Percentiles rank a stretch among this genome's conserved stretches.
Conservation (phyloP, 176 grass and related monocot species). For the Oryza nivara region DNA sequence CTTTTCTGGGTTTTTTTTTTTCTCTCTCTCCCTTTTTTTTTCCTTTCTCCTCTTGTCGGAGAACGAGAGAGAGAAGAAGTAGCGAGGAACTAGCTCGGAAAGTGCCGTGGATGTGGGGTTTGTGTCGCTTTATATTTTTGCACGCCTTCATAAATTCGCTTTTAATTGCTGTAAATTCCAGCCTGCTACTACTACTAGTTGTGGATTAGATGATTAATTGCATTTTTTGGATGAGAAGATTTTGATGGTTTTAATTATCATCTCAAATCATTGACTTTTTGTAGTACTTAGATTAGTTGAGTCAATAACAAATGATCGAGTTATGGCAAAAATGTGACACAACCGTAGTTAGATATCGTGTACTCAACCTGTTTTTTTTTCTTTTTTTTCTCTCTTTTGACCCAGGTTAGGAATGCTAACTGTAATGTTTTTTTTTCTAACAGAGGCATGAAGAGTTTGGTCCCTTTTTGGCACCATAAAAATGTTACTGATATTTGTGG, state of each 20-base stretch:
- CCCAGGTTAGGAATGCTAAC: background rate
- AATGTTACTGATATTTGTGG: background rate
- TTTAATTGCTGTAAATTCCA: background rate
- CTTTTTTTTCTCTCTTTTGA: background rate
- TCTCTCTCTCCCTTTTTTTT: no score
- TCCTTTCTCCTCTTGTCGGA: background rate
- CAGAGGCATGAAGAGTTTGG: no score
- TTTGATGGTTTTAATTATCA: conserved; percentile 13
- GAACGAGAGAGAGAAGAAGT: background rate
- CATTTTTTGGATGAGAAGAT: background rate
- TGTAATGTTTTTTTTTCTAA: background rate
- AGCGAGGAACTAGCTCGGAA: conserved; percentile 33
- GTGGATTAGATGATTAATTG: background rate
- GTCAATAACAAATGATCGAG: background rate
- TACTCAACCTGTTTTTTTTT: background rate
- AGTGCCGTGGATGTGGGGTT: conserved; percentile 43
- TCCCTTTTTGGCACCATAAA: background rate
- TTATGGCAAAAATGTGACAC: background rate
- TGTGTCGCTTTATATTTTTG: conserved; percentile 29
- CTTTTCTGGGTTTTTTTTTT: background rate
- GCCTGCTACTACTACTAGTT: background rate
- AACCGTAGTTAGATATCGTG: background rate
- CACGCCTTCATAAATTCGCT: conserved; percentile 9
- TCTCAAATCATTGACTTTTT: conserved; percentile 2
- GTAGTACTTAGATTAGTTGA: no score